These are phyloP conservation scores for Capsicum pubescens DNA, from an alignment of 257 asterid genomes.

Conservation along the genomic window DNA sequence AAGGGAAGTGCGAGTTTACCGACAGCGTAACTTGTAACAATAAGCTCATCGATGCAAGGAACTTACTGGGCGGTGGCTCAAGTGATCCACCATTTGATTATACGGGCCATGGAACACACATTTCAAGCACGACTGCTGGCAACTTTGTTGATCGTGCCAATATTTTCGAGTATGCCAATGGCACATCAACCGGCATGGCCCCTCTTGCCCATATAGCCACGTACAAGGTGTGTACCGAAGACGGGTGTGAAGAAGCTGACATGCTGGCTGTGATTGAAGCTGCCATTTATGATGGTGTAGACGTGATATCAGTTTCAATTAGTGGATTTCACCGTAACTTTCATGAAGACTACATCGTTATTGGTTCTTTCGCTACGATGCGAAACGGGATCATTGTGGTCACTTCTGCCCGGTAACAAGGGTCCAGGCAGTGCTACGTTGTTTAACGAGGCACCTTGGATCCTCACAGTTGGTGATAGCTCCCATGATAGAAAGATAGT, in stretches of 20 bases:
- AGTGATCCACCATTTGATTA: slow-evolving; percentile 25
- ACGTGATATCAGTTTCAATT: slow-evolving; percentile 38
- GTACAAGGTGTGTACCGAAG: slow-evolving; percentile 34
- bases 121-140: slow-evolving; percentile 36
- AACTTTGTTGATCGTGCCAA: slow-evolving; percentile 34
- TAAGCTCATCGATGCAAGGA: slow-evolving; percentile 40
- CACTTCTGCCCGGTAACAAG: slow-evolving; percentile 35
- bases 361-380: slow-evolving; percentile 37
- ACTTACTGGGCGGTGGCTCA: neutral
- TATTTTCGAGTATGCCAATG: slow-evolving; percentile 36
- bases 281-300: slow-evolving; percentile 44
- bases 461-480: slow-evolving; percentile 49
- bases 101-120: slow-evolving; percentile 42
- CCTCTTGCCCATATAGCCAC: slow-evolving; percentile 39
- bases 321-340: slow-evolving; percentile 33
- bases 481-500: slow-evolving; percentile 34
- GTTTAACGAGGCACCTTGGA: slow-evolving; percentile 46
- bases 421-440: slow-evolving; percentile 31
- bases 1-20: slow-evolving; percentile 37
- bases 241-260: neutral
- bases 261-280: slow-evolving; percentile 41
- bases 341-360: slow-evolving; percentile 29
- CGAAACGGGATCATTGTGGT: slow-evolving; percentile 41
- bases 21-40: slow-evolving; percentile 34
- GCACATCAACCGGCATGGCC: slow-evolving; percentile 42